phyloP scores from a whole-genome alignment of 768 basidiomycete species.

The Lactarius quietus region DNA sequence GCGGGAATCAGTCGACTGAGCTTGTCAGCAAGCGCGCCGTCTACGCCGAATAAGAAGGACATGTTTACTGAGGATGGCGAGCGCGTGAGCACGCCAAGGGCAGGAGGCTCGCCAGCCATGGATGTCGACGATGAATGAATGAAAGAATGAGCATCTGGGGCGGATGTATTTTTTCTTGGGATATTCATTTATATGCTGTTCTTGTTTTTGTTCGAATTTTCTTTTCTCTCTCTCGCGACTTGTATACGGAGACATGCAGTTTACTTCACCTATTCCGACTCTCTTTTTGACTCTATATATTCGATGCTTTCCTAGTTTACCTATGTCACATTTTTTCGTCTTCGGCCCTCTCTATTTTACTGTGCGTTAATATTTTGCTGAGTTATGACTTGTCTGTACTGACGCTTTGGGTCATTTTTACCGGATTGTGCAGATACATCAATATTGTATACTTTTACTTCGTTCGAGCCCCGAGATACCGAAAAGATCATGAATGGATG shows the following conservation, averaged over 20 bases:
- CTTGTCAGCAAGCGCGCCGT: slow-evolving; percentile 12
- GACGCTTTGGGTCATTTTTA: background rate
- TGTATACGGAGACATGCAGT: background rate
- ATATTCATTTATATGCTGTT: background rate
- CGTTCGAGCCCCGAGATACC: background rate
- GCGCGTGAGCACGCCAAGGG: slow-evolving; percentile 16
- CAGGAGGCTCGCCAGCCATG: slow-evolving; percentile 18
- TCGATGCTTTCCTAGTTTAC: background rate
- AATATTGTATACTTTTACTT: slow-evolving; percentile 10
- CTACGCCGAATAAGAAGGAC: slow-evolving; percentile 26
- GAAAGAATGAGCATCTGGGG: background rate
- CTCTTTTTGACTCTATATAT: background rate
- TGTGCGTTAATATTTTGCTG: slow-evolving; percentile 10
- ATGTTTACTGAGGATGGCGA: slow-evolving; percentile 27
- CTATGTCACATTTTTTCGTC: background rate
- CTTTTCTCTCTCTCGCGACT: background rate
- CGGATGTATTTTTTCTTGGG: background rate
- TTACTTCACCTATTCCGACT: slow-evolving; percentile 7
- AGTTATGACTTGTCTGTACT: slow-evolving; percentile 11
- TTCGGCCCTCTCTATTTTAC: slow-evolving; percentile 10
- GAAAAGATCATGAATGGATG: background rate
- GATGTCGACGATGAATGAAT: slow-evolving; percentile 21
- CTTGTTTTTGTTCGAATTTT: background rate
- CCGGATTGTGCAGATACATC: slow-evolving; percentile 16
- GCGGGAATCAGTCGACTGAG: slow-evolving; percentile 22